Conservation (phyloP, 345 rosid genomes). For the Pistacia atlantica region DNA sequence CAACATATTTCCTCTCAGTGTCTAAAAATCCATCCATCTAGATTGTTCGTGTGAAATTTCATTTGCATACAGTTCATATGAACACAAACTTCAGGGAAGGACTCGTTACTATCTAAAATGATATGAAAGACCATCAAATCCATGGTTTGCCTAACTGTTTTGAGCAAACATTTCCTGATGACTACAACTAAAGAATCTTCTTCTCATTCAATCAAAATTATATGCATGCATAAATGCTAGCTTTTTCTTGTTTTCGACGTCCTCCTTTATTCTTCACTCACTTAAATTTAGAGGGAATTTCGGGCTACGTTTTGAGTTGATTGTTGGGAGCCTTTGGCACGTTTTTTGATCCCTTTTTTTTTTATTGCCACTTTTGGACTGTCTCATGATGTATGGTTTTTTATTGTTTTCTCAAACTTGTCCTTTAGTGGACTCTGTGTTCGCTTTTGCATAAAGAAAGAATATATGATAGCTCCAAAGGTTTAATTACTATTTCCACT, state of each 20-base stretch:
- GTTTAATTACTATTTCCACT: background rate
- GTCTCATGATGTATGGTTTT: too few relatives aligned
- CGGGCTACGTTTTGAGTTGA: too few relatives aligned
- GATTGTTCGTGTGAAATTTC: background rate
- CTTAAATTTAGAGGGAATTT: too few relatives aligned
- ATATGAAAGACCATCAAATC: background rate
- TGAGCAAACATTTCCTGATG: background rate
- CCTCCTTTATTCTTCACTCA: too few relatives aligned
- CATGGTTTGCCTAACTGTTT: background rate
- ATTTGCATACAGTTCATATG: background rate
- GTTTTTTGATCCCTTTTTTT: too few relatives aligned
- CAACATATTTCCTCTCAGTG: background rate
- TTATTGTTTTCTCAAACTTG: too few relatives aligned
- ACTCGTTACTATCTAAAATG: background rate
- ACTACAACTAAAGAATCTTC: too few relatives aligned
- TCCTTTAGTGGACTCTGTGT: too few relatives aligned
- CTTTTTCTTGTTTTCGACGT: too few relatives aligned
- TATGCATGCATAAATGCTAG: background rate
- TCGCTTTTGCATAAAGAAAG: background rate
- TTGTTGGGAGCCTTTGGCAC: too few relatives aligned
- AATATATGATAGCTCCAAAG: conserved; percentile 7
- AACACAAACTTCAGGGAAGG: background rate
- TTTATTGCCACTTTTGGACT: too few relatives aligned
- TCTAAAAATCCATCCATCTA: background rate
- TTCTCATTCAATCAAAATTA: background rate